A percentile compares a stretch with the other conserved stretches of the same genome.
These are phyloP conservation scores for Diplodia intermedia DNA, from an alignment of 2,329 filamentous ascomycete genomes.

Conservation along the genomic window DNA sequence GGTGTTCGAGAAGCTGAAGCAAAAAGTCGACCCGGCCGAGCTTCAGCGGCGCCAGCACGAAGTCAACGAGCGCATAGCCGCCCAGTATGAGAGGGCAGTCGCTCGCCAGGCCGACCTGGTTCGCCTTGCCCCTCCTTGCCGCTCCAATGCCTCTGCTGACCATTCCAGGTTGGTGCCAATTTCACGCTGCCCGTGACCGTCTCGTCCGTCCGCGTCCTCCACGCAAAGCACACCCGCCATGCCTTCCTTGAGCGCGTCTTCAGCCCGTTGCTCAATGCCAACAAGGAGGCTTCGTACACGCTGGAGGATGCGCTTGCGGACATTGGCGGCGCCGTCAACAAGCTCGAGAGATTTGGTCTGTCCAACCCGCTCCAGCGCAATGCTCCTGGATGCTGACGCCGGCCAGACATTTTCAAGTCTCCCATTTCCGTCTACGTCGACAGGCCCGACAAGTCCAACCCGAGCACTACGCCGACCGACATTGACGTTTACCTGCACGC, in stretches of 20 bases:
- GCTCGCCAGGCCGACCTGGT: conserved; percentile 70
- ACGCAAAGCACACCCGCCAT: conserved; percentile 81
- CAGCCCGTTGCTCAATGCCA: conserved; percentile 74
- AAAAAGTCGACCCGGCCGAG: conserved; percentile 65
- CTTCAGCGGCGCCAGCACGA: conserved; percentile 66
- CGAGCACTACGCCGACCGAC: conserved; percentile 75
- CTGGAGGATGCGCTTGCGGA: conserved; percentile 79
- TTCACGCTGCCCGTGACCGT: conserved; percentile 87
- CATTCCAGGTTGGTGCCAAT: conserved; percentile 65
- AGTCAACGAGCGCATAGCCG: conserved; percentile 64
- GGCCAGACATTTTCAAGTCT: conserved; percentile 81
- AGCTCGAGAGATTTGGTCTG: conserved; percentile 80
- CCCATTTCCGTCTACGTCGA: conserved; percentile 84
- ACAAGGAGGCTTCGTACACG: conserved; percentile 72
- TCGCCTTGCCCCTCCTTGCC: conserved; percentile 38
- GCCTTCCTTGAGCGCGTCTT: conserved; percentile 84
- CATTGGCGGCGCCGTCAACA: conserved; percentile 72
- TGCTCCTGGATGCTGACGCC: conserved; percentile 32
- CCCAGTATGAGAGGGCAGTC: conserved; percentile 68
- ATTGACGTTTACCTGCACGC: conserved; percentile 81
- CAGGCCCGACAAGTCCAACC: conserved; percentile 71
- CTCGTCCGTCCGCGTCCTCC: conserved; percentile 81
- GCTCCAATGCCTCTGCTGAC: conserved; percentile 28
- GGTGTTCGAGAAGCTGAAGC: conserved; percentile 67
- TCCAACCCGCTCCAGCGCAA: neutral